Evolutionary conservation across 2,329 filamentous ascomycete species (phyloP), one percentile per base, ranked within the genome.

Genomic region (Ramichloridium luteum): DNA sequence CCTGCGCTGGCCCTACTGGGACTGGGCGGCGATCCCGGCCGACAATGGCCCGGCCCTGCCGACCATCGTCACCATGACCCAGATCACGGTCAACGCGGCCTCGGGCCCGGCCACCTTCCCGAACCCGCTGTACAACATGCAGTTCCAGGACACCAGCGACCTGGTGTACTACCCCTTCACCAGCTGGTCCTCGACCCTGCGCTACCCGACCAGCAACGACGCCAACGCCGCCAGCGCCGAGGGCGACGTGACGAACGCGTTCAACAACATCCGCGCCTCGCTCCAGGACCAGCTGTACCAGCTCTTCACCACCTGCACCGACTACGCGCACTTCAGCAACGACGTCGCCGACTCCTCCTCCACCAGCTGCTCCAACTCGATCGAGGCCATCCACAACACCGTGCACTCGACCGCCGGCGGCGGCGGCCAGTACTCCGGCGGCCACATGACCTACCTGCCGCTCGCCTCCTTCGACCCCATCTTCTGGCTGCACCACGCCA

Each of bases 401-500:
- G 39, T 56, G 26, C 53, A 56, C 40, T 49, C 40, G 16, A 45
- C 40, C 14, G 30, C 30, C 12, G 53, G 53, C 28, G 52, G 53
- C 15, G 16, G 16, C 20, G 34, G 33, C 12, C 29, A 27, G 12
- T 32, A 40, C 13, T 36, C 33, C 13, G 38, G 37, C 30, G 77
- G 79, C 3, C 78, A 83, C 47, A 79, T 81, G 71, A 72, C 68
- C 29, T 79, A 72, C 54, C 72, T 76, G 72, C 14, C 77, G 76
- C 45, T 80, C 12, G 32, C 80, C 3, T 69, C 78, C 0, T 90
- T 83, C 50, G 83, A 92, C 48, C 82, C 83, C 0, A 59, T 81
- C 11, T 86, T 88, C 57, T 81, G 77, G 56, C 58, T 88, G 5
- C 80, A 88, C 47, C 82, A 88, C 47, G 35, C 34, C 43, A 85